Evolutionary conservation across 1,139 yeast genomes (phyloP), one percentile per base, ranked within the genome.

Genomic region (Yamadazyma triangularis): DNA sequence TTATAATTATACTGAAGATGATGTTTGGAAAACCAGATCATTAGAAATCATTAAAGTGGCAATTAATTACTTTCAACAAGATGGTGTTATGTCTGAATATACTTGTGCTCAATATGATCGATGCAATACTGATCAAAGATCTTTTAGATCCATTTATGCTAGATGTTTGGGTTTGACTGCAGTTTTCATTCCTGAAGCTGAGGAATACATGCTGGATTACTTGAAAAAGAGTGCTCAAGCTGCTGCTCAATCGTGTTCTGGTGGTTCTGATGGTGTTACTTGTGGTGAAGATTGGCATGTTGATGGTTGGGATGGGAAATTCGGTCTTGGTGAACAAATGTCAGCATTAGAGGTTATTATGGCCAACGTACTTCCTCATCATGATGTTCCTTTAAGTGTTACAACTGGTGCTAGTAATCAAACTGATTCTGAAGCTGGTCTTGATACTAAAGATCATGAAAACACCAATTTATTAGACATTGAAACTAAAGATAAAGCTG

Each of bases 311-410:
- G 93, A 84, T 57, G 79, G 76, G 4, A 47, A 51, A 25, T 82
- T 70, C 49, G 93, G 94, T 4, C 60, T 85, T 14, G 94, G 94
- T 24, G 91, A 85, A 53, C 89, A 85, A 51, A 75, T 81, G 70
- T 64, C 73, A 32, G 89, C 94, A 0, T 60, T 85, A 36, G 94
- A 83, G 47, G 73, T 74, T n/a, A 70, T 85, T 30, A 46, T 57
- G 32, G 53, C 66, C 21, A 52, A 65, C 35, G 44, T 57, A 16
- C 57, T 50, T 29, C 42, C 40, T 8, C 48, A 53, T 10, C 45
- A 50, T 21, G 50, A 53, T 13, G 48, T 57, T 8, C 71, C 70
- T 8, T 54, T 56, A 28, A 54, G 68, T n/a, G 58, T 60, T 15
- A 38, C 52, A 8, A 61, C 60, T 8, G 79, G 79, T 25, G 80